Percentiles rank a stretch among this genome's conserved stretches.
These are phyloP conservation scores for Rhizodiscina lignyota DNA, from an alignment of 495 filamentous ascomycete genomes.

Conservation along the genomic window DNA sequence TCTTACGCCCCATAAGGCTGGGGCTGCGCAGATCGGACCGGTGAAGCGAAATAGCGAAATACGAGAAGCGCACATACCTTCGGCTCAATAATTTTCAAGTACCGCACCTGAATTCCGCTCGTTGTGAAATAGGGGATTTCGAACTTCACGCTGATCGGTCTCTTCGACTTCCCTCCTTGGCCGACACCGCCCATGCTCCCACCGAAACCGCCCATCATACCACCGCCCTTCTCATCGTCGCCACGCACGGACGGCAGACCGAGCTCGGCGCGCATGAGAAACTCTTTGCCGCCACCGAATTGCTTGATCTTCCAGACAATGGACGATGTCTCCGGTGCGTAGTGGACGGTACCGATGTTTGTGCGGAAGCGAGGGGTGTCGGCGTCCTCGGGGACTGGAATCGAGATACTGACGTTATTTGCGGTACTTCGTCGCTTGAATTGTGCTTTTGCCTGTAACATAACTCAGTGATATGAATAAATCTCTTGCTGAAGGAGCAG, in stretches of 20 bases:
- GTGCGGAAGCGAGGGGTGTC: conserved; percentile 94
- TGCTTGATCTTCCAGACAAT: conserved; percentile 99
- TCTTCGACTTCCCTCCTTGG: conserved; percentile 64
- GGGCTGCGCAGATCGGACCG: too few relatives aligned
- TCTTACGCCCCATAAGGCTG: too few relatives aligned
- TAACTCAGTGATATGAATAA: not conserved
- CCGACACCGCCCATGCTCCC: conserved; percentile 73
- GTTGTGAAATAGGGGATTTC: conserved; percentile 99
- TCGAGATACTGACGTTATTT: conserved; percentile 96
- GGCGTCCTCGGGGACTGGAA: conserved; percentile 94
- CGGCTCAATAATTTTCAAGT: conserved; percentile 98
- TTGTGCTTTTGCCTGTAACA: conserved; percentile 67
- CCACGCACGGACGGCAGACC: conserved; percentile 88
- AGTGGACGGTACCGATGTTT: conserved; percentile 95
- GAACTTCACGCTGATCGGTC: conserved; percentile 97
- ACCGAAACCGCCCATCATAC: conserved; percentile 91
- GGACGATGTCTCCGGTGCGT: conserved; percentile 90
- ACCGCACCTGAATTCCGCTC: conserved; percentile 93
- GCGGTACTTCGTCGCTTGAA: conserved; percentile 97
- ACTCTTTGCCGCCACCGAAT: conserved; percentile 95
- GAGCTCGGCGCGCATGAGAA: conserved; percentile 97
- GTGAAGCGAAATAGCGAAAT: conserved; percentile 3
- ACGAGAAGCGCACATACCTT: conserved; percentile 49
- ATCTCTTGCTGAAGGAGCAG: not conserved
- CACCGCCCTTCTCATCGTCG: conserved; percentile 88